A percentile compares a stretch with the other conserved stretches of the same genome.
phyloP scores from a whole-genome alignment of 352 stramenopile species.

The Phytophthora citrophthora region DNA sequence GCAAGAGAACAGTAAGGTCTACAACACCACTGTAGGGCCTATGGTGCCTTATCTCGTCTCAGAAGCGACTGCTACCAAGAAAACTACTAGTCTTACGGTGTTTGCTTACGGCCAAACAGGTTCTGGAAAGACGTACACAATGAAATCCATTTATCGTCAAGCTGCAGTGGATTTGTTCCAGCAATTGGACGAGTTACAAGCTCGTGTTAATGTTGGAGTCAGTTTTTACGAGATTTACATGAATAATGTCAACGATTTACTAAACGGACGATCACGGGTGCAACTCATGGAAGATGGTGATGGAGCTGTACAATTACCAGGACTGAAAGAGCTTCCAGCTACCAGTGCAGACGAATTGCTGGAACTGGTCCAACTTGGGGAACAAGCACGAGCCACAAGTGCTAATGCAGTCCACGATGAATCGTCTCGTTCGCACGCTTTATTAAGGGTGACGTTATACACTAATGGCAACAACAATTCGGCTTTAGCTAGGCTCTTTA shows the following conservation, averaged over 20 bases:
- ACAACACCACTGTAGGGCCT: slow-evolving; percentile 69
- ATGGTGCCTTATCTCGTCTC: slow-evolving; percentile 58
- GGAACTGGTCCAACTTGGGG: slow-evolving; percentile 89
- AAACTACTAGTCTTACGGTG: slow-evolving; percentile 80
- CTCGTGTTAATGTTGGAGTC: slow-evolving; percentile 75
- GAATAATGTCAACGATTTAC: slow-evolving; percentile 94
- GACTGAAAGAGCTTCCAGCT: slow-evolving; percentile 90
- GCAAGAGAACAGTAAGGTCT: slow-evolving; percentile 92
- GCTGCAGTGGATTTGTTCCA: slow-evolving; percentile 67
- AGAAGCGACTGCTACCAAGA: slow-evolving; percentile 7
- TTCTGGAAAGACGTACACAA: slow-evolving; percentile 94
- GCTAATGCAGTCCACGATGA: slow-evolving; percentile 95
- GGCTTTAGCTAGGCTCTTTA: slow-evolving; percentile 56
- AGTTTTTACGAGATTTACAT: slow-evolving; percentile 98
- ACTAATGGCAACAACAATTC: slow-evolving; percentile 16
- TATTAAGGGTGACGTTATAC: slow-evolving; percentile 89
- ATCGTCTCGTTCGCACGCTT: slow-evolving; percentile 92
- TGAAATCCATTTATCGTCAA: slow-evolving; percentile 84
- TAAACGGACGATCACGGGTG: slow-evolving; percentile 89
- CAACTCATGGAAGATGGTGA: slow-evolving; percentile 94
- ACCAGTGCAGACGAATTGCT: slow-evolving; percentile 85
- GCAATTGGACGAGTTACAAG: slow-evolving; percentile 32
- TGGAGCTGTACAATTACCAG: slow-evolving; percentile 92
- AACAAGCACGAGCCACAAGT: slow-evolving; percentile 92
- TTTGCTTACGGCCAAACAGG: slow-evolving; percentile 98